Evolutionary conservation across 2,329 filamentous ascomycete species (phyloP).

Genomic region (Beauveria brongniartii): DNA sequence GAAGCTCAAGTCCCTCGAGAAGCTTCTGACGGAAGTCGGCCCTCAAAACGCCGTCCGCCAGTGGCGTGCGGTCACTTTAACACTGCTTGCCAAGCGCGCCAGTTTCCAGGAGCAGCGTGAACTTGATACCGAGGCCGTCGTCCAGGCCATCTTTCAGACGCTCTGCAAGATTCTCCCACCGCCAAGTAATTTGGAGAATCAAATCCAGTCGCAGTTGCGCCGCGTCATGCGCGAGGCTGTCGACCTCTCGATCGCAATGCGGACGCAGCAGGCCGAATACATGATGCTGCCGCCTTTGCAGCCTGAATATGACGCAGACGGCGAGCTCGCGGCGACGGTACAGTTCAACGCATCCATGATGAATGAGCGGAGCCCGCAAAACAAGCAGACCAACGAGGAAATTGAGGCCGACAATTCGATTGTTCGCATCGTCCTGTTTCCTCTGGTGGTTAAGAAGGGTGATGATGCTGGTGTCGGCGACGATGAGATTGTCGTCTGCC

Average conservation of each 20-base stretch:
- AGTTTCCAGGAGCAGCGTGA: constrained; percentile 77
- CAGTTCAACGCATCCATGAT: constrained; percentile 89
- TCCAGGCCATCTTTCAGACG: constrained; percentile 73
- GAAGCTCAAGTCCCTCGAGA: constrained; percentile 93
- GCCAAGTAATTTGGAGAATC: constrained; percentile 67
- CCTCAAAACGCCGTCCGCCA: constrained; percentile 84
- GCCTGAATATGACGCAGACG: constrained; percentile 89
- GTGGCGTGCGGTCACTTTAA: constrained; percentile 94
- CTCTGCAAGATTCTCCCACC: constrained; percentile 80
- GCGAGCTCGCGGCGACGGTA: constrained; percentile 80
- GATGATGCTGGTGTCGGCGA: constrained; percentile 81
- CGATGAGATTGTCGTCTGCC: constrained; percentile 91
- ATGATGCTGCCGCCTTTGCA: constrained; percentile 95
- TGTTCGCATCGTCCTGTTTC: constrained; percentile 90
- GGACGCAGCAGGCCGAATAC: constrained; percentile 91
- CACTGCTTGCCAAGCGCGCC: constrained; percentile 71
- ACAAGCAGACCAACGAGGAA: constrained; percentile 58
- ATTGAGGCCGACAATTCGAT: constrained; percentile 68
- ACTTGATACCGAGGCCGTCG: constrained; percentile 91
- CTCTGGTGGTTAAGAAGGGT: constrained; percentile 91
- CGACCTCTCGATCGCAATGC: constrained; percentile 91
- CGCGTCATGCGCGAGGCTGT: constrained; percentile 86
- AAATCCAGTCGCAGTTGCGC: constrained; percentile 76
- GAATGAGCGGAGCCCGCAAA: constrained; percentile 77
- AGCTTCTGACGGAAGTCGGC: constrained; percentile 80